phyloP scores from a whole-genome alignment of 2,329 filamentous ascomycete species.

The Exophiala sp. region DNA sequence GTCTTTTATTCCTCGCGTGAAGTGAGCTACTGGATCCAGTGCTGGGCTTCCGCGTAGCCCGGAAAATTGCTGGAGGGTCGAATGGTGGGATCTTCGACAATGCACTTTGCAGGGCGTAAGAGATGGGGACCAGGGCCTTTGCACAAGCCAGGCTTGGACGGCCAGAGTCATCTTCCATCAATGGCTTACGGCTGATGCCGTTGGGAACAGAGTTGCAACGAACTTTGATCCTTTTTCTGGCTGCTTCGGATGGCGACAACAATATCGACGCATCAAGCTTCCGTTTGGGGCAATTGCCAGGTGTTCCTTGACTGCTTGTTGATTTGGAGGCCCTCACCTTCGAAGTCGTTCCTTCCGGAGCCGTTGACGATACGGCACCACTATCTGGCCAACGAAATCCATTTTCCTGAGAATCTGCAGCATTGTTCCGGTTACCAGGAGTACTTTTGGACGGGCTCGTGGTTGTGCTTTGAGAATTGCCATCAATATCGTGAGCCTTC shows the following conservation, averaged over 20 bases:
- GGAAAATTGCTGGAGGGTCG: conserved; percentile 9
- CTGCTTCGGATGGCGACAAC: neutral
- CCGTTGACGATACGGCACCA: neutral
- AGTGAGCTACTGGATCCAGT: neutral
- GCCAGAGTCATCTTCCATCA: neutral
- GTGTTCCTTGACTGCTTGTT: neutral
- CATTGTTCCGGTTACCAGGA: neutral
- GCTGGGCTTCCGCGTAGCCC: neutral
- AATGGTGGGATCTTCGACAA: conserved; percentile 1
- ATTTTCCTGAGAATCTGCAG: neutral
- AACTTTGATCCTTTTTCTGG: neutral
- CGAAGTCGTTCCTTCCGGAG: neutral
- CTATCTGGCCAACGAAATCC: neutral
- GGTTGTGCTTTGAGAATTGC: conserved; percentile 2
- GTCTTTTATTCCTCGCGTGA: neutral
- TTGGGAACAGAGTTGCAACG: neutral
- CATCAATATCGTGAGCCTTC: conserved; percentile 5
- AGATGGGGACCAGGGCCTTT: neutral
- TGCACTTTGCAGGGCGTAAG: neutral
- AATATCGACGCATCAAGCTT: neutral
- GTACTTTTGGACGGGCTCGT: neutral
- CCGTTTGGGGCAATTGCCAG: neutral
- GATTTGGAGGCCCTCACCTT: neutral
- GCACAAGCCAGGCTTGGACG: neutral
- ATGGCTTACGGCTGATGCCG: neutral